Conservation (phyloP, 164 flowering plant genomes). For the Vitis rupestris region DNA sequence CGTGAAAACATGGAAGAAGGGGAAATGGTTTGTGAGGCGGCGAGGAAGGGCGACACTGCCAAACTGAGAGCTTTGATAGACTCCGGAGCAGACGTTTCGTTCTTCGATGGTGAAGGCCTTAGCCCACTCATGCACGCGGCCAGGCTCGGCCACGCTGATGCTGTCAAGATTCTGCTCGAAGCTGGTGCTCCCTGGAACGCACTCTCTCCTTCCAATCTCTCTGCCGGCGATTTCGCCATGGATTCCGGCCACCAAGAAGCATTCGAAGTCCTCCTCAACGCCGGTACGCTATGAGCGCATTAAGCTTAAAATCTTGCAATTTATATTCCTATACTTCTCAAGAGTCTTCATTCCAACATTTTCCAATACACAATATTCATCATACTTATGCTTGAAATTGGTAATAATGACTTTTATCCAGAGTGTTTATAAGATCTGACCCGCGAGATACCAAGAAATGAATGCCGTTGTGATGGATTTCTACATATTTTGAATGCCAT, state of each 20-base stretch:
- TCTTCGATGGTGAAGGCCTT: constrained; percentile 71
- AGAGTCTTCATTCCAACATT: too few species aligned
- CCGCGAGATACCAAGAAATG: too few species aligned
- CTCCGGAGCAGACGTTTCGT: constrained; percentile 67
- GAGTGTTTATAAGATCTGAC: too few species aligned
- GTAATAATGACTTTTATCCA: too few species aligned
- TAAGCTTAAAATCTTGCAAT: too few species aligned
- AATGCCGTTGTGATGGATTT: too few species aligned
- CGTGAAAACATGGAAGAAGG: constrained; percentile 25
- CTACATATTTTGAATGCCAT: too few species aligned
- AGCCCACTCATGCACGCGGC: constrained; percentile 97
- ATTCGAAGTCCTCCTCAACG: constrained; percentile 79
- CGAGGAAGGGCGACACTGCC: constrained; percentile 50
- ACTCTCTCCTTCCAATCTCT: constrained; percentile 69
- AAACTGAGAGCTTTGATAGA: constrained; percentile 41
- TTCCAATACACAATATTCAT: too few species aligned
- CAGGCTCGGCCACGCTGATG: constrained; percentile 57
- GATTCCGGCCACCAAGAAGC: constrained; percentile 80
- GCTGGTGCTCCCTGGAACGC: constrained; percentile 98
- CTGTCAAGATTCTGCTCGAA: constrained; percentile 55
- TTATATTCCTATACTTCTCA: too few species aligned
- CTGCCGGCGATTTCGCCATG: constrained; percentile 97
- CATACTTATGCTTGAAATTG: too few species aligned
- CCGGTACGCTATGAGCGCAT: constrained; percentile 43
- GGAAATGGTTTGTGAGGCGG: constrained; percentile 64